Base-by-base conservation (phyloP, 1,284 basidiomycete species). In the Malassezia caprae region DNA sequence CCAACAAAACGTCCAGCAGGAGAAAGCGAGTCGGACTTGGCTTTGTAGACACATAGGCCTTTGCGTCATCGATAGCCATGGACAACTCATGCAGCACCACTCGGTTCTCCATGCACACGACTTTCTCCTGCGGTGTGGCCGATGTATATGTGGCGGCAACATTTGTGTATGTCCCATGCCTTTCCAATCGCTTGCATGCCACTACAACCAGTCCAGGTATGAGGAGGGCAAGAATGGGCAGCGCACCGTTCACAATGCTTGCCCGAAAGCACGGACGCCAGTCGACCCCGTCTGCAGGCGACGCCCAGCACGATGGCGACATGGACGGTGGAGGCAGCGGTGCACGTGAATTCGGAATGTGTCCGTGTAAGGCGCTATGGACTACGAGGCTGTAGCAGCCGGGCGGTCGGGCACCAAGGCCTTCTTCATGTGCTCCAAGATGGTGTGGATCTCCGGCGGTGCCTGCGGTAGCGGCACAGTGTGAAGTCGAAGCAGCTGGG, bases 401-500 rank as follows among this genome's bases (percentile, higher is more conserved):
- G 35, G 23, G 12, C 48, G 47, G 19, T 35, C 35, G 10, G 56
- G 48, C n/a, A 48, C 15, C 3, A 68, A 54, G 15, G 58, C 58
- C 6, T 61, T 53, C 4, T 62, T 53, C 40, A 74, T 70, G 52
- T 74, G 69, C 47, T 70, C 62, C 37, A 74, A 59, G 41, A 74
- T 58, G 8, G 64, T 59, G 45, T 68, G 65, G 41, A 74, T 72
- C 60, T 74, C 72, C 8, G 58, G 59, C 6, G 72, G 72, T 4
- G 64, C 67, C 19, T 65, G 56, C 4, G 65, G 62, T 4, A 69
- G 57, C 35, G 60, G 56, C 46, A 64, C 58, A 37, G 62, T 51
- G 40, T 60, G 62, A 35, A 46, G 62, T 51, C 68, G 65, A 42
- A 91, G 81, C 58, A 93, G 78, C 78, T 94, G 89, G 67, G 91